Percentiles rank a stretch among this genome's conserved stretches.
These are phyloP conservation scores for Phylloporus sp. DNA, from an alignment of 768 basidiomycete genomes.

Conservation along the genomic window DNA sequence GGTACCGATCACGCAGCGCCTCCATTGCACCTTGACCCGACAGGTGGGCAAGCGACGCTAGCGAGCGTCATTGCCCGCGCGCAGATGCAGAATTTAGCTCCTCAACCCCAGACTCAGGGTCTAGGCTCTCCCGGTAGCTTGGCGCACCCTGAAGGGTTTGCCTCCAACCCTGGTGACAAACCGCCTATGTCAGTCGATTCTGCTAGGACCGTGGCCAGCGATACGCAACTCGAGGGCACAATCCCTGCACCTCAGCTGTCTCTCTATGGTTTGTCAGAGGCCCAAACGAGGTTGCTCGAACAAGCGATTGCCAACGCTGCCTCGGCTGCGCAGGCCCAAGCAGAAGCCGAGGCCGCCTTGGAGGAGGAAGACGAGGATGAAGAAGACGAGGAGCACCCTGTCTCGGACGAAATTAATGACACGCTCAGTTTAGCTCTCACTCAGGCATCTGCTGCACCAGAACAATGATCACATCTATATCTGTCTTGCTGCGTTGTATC, in stretches of 20 bases:
- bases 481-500: slow-evolving; percentile 18
- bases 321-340: slow-evolving; percentile 70
- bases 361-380: slow-evolving; percentile 65
- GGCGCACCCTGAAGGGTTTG: slow-evolving; percentile 13
- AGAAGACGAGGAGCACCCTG: slow-evolving; percentile 36
- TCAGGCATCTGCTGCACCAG: slow-evolving; percentile 1
- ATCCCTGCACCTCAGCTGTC: slow-evolving; percentile 44
- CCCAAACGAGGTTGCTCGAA: slow-evolving; percentile 66
- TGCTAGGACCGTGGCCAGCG: slow-evolving; percentile 6
- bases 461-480: slow-evolving; percentile 23
- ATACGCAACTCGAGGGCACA: slow-evolving; percentile 3
- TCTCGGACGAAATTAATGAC: slow-evolving; percentile 15
- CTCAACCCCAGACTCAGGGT: slow-evolving; percentile 12
- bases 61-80: slow-evolving; percentile 73
- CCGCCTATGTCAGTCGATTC: slow-evolving; percentile 4
- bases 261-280: slow-evolving; percentile 68
- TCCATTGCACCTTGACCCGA: slow-evolving; percentile 37
- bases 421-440: slow-evolving; percentile 11
- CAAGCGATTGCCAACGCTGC: slow-evolving; percentile 73
- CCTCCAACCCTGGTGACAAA: slow-evolving; percentile 4
- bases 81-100: slow-evolving; percentile 46
- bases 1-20: slow-evolving; percentile 37
- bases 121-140: neutral
- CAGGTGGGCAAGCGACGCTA: slow-evolving; percentile 60
- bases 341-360: slow-evolving; percentile 71